A percentile compares a stretch with the other conserved stretches of the same genome.
Conservation (phyloP, 345 rosid species). For the Populus pruinosa region DNA sequence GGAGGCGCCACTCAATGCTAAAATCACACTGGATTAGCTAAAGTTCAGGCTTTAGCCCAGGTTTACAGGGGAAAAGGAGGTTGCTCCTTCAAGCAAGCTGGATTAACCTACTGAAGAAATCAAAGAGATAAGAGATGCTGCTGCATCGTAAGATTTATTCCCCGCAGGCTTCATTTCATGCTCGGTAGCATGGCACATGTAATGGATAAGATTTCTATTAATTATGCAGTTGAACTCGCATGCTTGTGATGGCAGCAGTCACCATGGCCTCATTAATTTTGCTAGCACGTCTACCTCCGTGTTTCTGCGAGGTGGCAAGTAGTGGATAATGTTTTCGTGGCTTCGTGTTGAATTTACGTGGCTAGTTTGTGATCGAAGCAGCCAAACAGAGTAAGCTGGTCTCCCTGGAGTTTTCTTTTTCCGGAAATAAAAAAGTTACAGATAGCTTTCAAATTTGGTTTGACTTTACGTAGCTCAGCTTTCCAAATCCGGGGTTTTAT, state of each 20-base stretch:
- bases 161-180: background rate
- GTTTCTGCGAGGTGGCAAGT: background rate
- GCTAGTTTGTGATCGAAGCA: constrained; percentile 13
- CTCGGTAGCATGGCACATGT: background rate
- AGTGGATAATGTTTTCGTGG: background rate
- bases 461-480: background rate
- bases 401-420: background rate
- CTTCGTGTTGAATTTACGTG: constrained; percentile 16
- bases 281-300: too few species aligned
- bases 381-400: background rate
- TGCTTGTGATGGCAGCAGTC: background rate
- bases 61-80: background rate
- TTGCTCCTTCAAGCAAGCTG: background rate
- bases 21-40: background rate
- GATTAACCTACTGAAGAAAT: background rate
- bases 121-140: background rate
- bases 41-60: background rate
- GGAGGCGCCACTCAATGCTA: background rate
- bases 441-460: background rate
- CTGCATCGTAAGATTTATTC: background rate
- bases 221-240: background rate
- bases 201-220: background rate
- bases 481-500: background rate
- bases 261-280: background rate
- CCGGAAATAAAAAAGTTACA: background rate